These are phyloP conservation scores for Gastrolobium villosum DNA, from an alignment of 306 rosid genomes.

Conservation along the genomic window DNA sequence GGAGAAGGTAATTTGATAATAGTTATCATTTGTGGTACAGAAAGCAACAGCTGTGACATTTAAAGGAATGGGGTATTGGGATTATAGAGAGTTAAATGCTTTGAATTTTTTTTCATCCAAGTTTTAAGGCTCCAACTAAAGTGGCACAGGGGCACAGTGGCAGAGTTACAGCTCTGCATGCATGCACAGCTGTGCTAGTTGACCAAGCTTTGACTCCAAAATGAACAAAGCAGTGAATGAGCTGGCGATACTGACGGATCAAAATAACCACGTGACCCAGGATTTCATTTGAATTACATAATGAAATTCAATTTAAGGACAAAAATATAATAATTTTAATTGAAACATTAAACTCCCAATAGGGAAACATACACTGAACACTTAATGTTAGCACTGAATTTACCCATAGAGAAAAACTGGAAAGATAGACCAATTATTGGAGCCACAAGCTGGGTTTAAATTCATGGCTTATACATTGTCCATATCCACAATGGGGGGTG, in stretches of 20 bases:
- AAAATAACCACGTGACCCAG: slow-evolving; percentile 66
- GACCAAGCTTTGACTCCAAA: slow-evolving; percentile 74
- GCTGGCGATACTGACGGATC: slow-evolving; percentile 81
- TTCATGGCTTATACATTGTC: background rate
- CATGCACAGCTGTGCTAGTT: slow-evolving; percentile 57
- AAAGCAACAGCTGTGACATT: slow-evolving; percentile 45
- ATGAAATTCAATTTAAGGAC: background rate
- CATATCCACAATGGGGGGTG: slow-evolving; percentile 21
- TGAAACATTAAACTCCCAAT: background rate
- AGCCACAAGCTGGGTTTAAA: background rate
- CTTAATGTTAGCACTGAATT: background rate
- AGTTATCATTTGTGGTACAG: slow-evolving; percentile 44
- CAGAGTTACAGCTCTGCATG: slow-evolving; percentile 54
- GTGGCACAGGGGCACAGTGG: slow-evolving; percentile 36
- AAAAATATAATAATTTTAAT: background rate
- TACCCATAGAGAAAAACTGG: background rate
- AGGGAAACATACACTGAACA: background rate
- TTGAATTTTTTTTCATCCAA: slow-evolving; percentile 5
- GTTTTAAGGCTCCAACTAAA: slow-evolving; percentile 48
- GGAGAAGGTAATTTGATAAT: slow-evolving; percentile 23
- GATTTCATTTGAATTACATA: slow-evolving; percentile 19
- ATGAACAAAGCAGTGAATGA: slow-evolving; percentile 57
- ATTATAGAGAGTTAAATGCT: slow-evolving; percentile 38
- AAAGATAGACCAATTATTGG: slow-evolving; percentile 21
- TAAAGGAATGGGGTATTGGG: slow-evolving; percentile 19